Conservation (phyloP, 1,284 basidiomycete species). For the Schizopora paradoxa region DNA sequence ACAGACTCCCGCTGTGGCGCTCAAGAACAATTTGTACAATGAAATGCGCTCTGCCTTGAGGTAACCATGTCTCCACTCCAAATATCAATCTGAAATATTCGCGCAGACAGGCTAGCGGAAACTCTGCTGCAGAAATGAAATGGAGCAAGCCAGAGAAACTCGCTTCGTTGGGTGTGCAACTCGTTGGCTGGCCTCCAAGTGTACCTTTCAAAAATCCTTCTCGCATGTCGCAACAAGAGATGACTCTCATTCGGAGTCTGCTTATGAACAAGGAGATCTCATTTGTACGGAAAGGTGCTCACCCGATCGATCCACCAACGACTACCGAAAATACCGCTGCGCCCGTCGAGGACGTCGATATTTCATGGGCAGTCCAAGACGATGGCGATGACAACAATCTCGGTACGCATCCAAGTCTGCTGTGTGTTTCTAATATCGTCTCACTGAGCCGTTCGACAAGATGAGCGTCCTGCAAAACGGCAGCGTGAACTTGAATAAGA, state of each 20-base stretch:
- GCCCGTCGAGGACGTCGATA: too few species aligned
- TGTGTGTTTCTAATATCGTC: too few species aligned
- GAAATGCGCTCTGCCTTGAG: slow-evolving; percentile 46
- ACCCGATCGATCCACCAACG: too few species aligned
- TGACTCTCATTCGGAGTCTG: slow-evolving; percentile 1
- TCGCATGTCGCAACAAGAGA: slow-evolving; percentile 33
- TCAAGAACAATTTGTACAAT: slow-evolving; percentile 51
- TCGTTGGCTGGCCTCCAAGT: slow-evolving; percentile 55
- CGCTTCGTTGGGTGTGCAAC: slow-evolving; percentile 45
- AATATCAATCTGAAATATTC: not conserved
- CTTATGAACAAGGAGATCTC: slow-evolving; percentile 1
- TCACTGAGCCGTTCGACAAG: too few species aligned
- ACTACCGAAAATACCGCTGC: too few species aligned
- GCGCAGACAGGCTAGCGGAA: slow-evolving; percentile 44
- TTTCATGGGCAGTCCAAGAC: too few species aligned
- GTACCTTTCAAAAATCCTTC: slow-evolving; percentile 59
- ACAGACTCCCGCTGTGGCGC: slow-evolving; percentile 32
- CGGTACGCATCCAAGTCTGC: too few species aligned
- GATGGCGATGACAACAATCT: too few species aligned
- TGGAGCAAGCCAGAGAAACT: slow-evolving; percentile 61
- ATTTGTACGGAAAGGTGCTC: too few species aligned
- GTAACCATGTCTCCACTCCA: slow-evolving; percentile 28
- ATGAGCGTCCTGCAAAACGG: too few species aligned
- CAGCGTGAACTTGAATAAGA: too few species aligned
- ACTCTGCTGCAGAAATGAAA: slow-evolving; percentile 65